phyloP scores from a whole-genome alignment of 768 basidiomycete species.

The Mycena capillaripes region DNA sequence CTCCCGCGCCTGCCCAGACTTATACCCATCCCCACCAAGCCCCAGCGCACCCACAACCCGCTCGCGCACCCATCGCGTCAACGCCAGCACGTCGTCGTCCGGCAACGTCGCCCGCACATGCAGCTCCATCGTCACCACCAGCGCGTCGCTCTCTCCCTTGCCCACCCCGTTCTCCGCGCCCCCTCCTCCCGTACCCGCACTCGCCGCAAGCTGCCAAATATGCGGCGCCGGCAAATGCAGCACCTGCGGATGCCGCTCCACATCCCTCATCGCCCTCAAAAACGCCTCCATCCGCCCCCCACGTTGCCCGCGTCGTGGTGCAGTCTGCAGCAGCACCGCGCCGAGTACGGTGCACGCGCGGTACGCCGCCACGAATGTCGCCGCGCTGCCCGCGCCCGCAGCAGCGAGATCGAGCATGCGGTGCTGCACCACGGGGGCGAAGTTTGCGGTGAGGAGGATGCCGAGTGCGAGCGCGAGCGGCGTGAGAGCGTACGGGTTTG shows the following conservation, averaged over 20 bases:
- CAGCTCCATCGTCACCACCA: slow-evolving; percentile 85
- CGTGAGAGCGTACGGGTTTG: slow-evolving; percentile 82
- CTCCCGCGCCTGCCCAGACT: slow-evolving; percentile 55
- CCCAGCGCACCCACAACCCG: slow-evolving; percentile 69
- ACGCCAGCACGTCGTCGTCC: slow-evolving; percentile 77
- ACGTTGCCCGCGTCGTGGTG: slow-evolving; percentile 73
- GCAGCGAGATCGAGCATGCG: slow-evolving; percentile 87
- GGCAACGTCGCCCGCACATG: slow-evolving; percentile 77
- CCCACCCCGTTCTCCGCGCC: not conserved
- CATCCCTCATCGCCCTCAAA: slow-evolving; percentile 84
- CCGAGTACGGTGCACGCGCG: slow-evolving; percentile 88
- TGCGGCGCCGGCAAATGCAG: slow-evolving; percentile 88
- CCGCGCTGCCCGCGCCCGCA: slow-evolving; percentile 79
- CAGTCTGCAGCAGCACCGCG: slow-evolving; percentile 89
- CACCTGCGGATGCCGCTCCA: slow-evolving; percentile 89
- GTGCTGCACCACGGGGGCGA: slow-evolving; percentile 74
- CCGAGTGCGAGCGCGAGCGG: slow-evolving; percentile 71
- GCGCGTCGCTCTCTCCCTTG: slow-evolving; percentile 44
- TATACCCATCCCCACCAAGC: slow-evolving; percentile 46
- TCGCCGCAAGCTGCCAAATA: slow-evolving; percentile 81
- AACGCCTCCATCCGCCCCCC: slow-evolving; percentile 86
- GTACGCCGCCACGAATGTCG: slow-evolving; percentile 90
- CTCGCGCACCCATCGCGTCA: slow-evolving; percentile 86
- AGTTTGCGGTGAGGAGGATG: slow-evolving; percentile 66
- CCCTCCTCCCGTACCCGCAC: slow-evolving; percentile 6